Base-by-base conservation (phyloP, 306 rosid species). In the Quercus glauca region DNA sequence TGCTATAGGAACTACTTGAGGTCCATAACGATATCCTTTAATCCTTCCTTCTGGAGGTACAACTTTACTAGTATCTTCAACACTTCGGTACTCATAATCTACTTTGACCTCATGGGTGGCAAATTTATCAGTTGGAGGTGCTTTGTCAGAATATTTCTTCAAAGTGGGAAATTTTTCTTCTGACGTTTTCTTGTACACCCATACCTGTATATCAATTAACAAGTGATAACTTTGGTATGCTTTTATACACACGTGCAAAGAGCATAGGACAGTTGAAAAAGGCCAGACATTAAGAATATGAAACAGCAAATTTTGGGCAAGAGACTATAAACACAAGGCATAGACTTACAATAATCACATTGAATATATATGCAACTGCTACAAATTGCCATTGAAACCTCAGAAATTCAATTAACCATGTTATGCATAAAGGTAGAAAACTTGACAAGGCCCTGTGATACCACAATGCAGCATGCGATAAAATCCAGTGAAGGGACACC, bases 181-280 rank as follows among this genome's bases (percentile, higher is more conserved):
- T 20, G 91, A 78, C 63, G 97, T 92, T 89, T 94, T 94, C 92
- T 94, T 94, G 89, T 94, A 94, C 55, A 92, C 97, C 94, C 90
- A 80, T 63, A 92, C 91, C 99, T 92, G 81, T 69, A 79, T 77
- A 83, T 43, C 78, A 85, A 80, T 73, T 58, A 73, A 45, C 73
- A 35, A 80, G 61, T 70, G 33, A 81, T 37, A 41, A 79, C 7
- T 14, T 5, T 15, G 19, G 49, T 21, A 14, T 20, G 17, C 67
- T 51, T 41, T 18, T n/a, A 6, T 31, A 20, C n/a, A 51, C 72
- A 78, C 18, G 14, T 11, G 64, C 31, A 20, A 77, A 65, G 45
- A 45, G 20, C 53, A 52, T 18, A 26, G 45, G 3, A 64, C 33
- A 76, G 20, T 43, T 57, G 11, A 7, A 45, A 65, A 29, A 69